phyloP scores from a whole-genome alignment of 768 basidiomycete species.

The Suillus sp. region DNA sequence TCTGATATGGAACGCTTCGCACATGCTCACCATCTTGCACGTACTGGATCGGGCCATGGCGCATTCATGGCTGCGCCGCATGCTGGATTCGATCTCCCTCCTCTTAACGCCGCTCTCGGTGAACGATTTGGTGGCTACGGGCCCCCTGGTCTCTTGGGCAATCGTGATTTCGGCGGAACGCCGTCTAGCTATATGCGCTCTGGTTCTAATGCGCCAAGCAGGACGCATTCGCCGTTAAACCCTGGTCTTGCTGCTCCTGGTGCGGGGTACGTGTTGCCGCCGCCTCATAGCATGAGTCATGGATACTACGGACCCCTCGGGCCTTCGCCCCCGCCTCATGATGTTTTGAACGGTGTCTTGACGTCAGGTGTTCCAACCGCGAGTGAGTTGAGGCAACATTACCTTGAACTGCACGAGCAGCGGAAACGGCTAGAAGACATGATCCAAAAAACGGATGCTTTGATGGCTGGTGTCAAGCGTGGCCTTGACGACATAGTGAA shows the following conservation, averaged over 20 bases:
- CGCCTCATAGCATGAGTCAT: slow-evolving; percentile 38
- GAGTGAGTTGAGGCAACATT: slow-evolving; percentile 72
- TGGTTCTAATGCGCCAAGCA: slow-evolving; percentile 65
- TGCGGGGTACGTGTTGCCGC: slow-evolving; percentile 44
- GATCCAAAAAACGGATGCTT: slow-evolving; percentile 70
- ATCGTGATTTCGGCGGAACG: slow-evolving; percentile 40
- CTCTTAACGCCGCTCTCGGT: slow-evolving; percentile 47
- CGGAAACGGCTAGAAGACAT: slow-evolving; percentile 70
- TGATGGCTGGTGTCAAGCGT: slow-evolving; percentile 72
- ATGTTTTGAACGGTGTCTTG: slow-evolving; percentile 31
- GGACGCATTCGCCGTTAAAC: slow-evolving; percentile 71
- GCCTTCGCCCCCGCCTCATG: slow-evolving; percentile 38
- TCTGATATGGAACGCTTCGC: slow-evolving; percentile 35
- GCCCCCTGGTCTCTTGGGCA: slow-evolving; percentile 33
- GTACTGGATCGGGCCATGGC: slow-evolving; percentile 37
- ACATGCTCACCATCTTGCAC: slow-evolving; percentile 33
- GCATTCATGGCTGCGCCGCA: slow-evolving; percentile 38
- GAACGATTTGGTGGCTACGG: slow-evolving; percentile 42
- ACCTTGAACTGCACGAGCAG: slow-evolving; percentile 61
- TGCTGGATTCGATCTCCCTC: slow-evolving; percentile 65
- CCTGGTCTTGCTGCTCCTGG: slow-evolving; percentile 43
- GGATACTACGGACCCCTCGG: slow-evolving; percentile 42
- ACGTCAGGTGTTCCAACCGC: slow-evolving; percentile 44
- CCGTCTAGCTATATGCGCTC: slow-evolving; percentile 64
- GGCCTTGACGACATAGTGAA: slow-evolving; percentile 76